These are phyloP conservation scores for Wickerhamomyces mucosus DNA, from an alignment of 805 yeast genomes.

Conservation along the genomic window DNA sequence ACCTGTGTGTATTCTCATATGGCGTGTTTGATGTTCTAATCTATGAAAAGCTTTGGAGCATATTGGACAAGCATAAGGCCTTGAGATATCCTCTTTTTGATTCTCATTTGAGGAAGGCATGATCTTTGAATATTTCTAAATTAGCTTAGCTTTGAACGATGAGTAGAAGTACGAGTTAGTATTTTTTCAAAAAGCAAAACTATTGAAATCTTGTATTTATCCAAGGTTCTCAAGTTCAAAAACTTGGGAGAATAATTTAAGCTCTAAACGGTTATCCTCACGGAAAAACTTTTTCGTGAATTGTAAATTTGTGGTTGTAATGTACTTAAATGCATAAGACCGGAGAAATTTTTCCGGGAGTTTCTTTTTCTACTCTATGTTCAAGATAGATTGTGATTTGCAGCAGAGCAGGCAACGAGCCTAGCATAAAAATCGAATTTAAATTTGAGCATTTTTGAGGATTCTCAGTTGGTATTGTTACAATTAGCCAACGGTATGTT, in stretches of 20 bases:
- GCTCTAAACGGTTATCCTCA: not conserved
- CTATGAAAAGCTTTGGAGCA: conserved; percentile 84
- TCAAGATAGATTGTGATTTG: no score
- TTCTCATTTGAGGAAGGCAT: not conserved
- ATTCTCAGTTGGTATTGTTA: no score
- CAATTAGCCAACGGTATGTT: no score
- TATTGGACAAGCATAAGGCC: conserved; percentile 80
- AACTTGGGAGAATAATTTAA: not conserved
- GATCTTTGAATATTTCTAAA: no score
- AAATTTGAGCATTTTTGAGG: no score
- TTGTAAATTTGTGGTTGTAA: no score
- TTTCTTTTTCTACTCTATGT: no score
- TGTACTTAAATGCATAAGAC: not conserved
- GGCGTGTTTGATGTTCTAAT: conserved; percentile 85
- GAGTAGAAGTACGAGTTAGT: not conserved
- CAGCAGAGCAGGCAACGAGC: no score
- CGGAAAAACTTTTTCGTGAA: conserved; percentile 4
- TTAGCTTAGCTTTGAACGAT: not conserved
- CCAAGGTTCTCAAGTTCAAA: not conserved
- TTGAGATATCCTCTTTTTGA: conserved; percentile 13
- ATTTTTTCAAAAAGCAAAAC: not conserved
- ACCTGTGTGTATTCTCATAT: conserved; percentile 87
- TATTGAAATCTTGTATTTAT: not conserved
- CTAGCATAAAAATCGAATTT: no score
- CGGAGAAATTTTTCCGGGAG: conserved; percentile 1